Evolutionary conservation across 2,329 filamentous ascomycete species (phyloP).

Genomic region (Aschersonia sp.): DNA sequence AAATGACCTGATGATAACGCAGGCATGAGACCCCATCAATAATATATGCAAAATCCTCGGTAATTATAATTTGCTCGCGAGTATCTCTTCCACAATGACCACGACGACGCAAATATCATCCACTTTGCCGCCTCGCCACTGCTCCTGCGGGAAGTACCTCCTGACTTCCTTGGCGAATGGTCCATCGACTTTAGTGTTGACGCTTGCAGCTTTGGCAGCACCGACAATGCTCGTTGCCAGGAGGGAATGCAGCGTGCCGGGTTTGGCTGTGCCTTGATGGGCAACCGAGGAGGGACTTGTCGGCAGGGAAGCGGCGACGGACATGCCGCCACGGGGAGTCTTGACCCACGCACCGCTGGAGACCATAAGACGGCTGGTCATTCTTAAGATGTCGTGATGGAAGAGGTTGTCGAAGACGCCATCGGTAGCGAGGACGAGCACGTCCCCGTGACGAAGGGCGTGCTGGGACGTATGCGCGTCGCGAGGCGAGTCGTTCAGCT

Average conservation of each 20-base stretch:
- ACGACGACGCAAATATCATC: constrained; percentile 91
- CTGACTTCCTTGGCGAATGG: constrained; percentile 94
- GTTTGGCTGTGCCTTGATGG: constrained; percentile 10
- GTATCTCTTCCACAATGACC: constrained; percentile 53
- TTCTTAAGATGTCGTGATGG: constrained; percentile 72
- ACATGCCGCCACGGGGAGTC: constrained; percentile 42
- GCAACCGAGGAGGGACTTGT: constrained; percentile 4
- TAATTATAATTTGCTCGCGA: constrained; percentile 17
- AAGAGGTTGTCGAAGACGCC: constrained; percentile 94
- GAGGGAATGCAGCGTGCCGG: constrained; percentile 53
- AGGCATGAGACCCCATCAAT: too few relatives aligned
- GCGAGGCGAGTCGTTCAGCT: constrained; percentile 68
- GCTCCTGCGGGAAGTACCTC: constrained; percentile 71
- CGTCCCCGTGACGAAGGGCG: constrained; percentile 72
- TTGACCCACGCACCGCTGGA: constrained; percentile 59
- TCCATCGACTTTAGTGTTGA: constrained; percentile 69
- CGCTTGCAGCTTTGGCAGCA: constrained; percentile 73
- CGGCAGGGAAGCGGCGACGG: constrained; percentile 44
- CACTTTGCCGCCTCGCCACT: constrained; percentile 83
- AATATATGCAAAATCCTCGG: too few relatives aligned
- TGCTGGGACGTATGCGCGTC: constrained; percentile 73
- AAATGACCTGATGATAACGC: too few relatives aligned
- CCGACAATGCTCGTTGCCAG: constrained; percentile 67
- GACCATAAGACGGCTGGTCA: constrained; percentile 67
- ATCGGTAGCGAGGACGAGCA: constrained; percentile 87